A percentile compares a stretch with the other conserved stretches of the same genome.
Evolutionary conservation across 108 stramenopile genomes (phyloP).

Genomic region (Nitzschia sp.): DNA sequence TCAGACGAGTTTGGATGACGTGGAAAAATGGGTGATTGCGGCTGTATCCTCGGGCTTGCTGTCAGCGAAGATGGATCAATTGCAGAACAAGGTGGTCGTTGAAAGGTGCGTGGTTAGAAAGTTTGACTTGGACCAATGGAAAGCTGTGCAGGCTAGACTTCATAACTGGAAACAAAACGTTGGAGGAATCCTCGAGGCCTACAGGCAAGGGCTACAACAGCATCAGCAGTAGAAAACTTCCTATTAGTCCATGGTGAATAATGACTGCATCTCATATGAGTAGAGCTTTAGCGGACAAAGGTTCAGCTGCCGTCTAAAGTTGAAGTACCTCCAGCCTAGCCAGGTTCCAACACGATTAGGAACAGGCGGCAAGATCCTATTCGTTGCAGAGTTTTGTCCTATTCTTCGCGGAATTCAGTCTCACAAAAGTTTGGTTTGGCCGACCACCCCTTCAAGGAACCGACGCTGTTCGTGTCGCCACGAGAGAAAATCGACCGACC

Average conservation of each 20-base stretch:
- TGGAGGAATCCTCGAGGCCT: constrained; percentile 52
- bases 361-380: not conserved
- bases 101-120: constrained; percentile 78
- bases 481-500: not conserved
- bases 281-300: not conserved
- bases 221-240: constrained; percentile 16
- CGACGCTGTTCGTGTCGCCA: constrained; percentile 4
- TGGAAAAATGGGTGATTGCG: constrained; percentile 86
- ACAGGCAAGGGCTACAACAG: constrained; percentile 29
- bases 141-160: constrained; percentile 65
- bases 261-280: not conserved
- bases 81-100: constrained; percentile 77
- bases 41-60: constrained; percentile 80
- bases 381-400: not conserved
- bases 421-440: not conserved
- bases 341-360: constrained; percentile 7
- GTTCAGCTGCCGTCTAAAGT: not conserved
- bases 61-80: constrained; percentile 89
- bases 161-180: constrained; percentile 67
- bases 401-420: constrained; percentile 14
- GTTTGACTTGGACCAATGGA: constrained; percentile 86
- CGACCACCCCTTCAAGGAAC: constrained; percentile 12
- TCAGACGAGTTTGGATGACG: constrained; percentile 56
- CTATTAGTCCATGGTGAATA: not conserved
- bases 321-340: not conserved